Evolutionary conservation across 148 eudicot species (phyloP).

Genomic region (Spergularia marina): DNA sequence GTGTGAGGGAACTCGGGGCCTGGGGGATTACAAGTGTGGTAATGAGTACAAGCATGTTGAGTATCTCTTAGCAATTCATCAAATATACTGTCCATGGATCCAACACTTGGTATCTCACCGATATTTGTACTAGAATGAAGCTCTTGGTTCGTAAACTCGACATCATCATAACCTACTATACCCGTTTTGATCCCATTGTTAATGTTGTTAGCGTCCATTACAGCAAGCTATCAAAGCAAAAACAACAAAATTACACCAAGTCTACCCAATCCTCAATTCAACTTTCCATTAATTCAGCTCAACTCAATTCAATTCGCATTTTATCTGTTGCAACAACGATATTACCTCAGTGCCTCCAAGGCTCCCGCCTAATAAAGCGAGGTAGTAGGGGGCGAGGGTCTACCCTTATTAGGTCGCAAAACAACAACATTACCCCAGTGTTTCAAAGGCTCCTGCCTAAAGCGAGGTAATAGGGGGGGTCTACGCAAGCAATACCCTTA

Average conservation of each 20-base stretch:
- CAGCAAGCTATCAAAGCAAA: neutral
- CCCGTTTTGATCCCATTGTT: neutral
- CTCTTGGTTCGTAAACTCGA: slow-evolving; percentile 52
- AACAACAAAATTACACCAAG: neutral
- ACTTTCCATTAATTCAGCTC: neutral
- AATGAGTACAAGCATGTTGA: slow-evolving; percentile 57
- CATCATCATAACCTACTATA: slow-evolving; percentile 48
- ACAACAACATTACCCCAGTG: too few species aligned
- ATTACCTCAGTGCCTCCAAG: too few species aligned
- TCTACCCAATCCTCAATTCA: neutral
- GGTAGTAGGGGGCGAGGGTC: too few species aligned
- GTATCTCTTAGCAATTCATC: slow-evolving; percentile 47
- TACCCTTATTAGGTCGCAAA: too few species aligned
- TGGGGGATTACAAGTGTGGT: slow-evolving; percentile 64
- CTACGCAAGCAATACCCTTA: too few species aligned
- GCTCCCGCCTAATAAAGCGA: too few species aligned
- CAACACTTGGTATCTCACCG: slow-evolving; percentile 46
- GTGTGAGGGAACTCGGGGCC: slow-evolving; percentile 68
- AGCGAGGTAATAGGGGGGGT: too few species aligned
- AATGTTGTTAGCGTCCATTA: neutral
- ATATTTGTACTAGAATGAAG: slow-evolving; percentile 42
- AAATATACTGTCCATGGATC: slow-evolving; percentile 56
- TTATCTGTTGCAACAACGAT: too few species aligned
- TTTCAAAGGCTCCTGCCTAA: too few species aligned
- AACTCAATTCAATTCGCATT: too few species aligned